Conservation (phyloP, 345 rosid genomes). For the Eucalyptus pauciflora region DNA sequence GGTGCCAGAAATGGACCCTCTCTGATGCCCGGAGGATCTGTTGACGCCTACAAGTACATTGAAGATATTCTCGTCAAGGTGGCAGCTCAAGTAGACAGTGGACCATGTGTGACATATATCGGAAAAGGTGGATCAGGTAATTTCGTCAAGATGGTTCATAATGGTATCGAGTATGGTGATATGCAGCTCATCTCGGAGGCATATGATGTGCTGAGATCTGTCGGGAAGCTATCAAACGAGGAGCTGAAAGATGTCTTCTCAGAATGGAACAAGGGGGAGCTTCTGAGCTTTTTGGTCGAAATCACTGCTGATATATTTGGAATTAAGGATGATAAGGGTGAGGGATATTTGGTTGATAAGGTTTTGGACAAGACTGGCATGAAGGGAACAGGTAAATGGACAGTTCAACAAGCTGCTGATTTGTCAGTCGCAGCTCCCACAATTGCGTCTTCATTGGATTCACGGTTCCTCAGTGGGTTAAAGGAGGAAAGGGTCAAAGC, state of each 20-base stretch:
- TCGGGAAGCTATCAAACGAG: conserved; percentile 81
- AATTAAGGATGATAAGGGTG: conserved; percentile 77
- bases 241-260: conserved; percentile 60
- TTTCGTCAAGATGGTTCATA: conserved; percentile 94
- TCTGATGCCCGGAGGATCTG: conserved; percentile 94
- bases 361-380: conserved; percentile 95
- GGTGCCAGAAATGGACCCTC: conserved; percentile 93
- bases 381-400: conserved; percentile 99
- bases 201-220: conserved; percentile 76
- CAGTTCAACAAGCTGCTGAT: conserved; percentile 98
- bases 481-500: conserved; percentile 91
- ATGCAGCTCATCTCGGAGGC: conserved; percentile 97
- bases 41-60: conserved; percentile 70
- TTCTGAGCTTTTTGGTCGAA: conserved; percentile 86
- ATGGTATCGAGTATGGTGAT: conserved; percentile 94
- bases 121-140: conserved; percentile 94
- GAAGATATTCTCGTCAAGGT: conserved; percentile 92
- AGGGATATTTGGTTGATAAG: conserved; percentile 85
- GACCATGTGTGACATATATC: conserved; percentile 85
- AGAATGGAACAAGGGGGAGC: conserved; percentile 95
- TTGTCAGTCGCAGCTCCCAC: conserved; percentile 93
- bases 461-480: conserved; percentile 84
- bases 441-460: conserved; percentile 80
- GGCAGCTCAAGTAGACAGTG: conserved; percentile 94
- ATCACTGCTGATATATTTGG: conserved; percentile 89